Percentiles rank a stretch among this genome's conserved stretches.
Evolutionary conservation across 2,329 filamentous ascomycete genomes (phyloP).

Genomic region (Nectriaceae sp.): DNA sequence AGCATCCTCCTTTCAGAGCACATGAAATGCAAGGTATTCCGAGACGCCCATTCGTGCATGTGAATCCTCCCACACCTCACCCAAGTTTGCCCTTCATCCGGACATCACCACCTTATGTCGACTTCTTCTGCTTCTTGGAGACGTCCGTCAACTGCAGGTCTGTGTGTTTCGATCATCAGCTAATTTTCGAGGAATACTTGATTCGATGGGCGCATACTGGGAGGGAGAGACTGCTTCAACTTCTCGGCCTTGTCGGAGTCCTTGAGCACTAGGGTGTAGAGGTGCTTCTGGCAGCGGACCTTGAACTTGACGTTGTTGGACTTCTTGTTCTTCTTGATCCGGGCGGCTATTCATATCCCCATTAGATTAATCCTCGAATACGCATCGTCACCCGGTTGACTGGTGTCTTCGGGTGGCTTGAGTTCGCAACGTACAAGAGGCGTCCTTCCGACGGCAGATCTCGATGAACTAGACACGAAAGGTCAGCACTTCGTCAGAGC

Average conservation of each 20-base stretch:
- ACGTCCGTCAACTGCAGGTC: conserved; percentile 56
- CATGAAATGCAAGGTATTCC: conserved; percentile 56
- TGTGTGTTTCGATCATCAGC: conserved; percentile 28
- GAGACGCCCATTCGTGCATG: conserved; percentile 55
- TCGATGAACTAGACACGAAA: conserved; percentile 83
- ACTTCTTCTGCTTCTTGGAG: conserved; percentile 53
- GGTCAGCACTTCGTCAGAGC: conserved; percentile 31
- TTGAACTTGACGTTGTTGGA: conserved; percentile 99
- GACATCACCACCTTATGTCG: conserved; percentile 22
- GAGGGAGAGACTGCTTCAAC: conserved; percentile 98
- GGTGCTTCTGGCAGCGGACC: conserved; percentile 94
- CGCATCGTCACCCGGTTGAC: conserved; percentile 11
- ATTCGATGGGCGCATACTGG: conserved; percentile 66
- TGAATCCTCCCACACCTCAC: conserved; percentile 35
- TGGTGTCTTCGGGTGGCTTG: conserved; percentile 3
- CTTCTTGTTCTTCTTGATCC: conserved; percentile 95
- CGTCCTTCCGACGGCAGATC: conserved; percentile 99
- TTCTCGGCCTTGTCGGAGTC: conserved; percentile 99
- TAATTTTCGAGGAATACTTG: conserved; percentile 3
- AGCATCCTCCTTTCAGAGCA: conserved; percentile 41
- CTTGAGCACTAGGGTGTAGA: conserved; percentile 98
- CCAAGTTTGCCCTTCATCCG: conserved; percentile 25
- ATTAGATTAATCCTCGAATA: conserved; percentile 31
- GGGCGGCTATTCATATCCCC: conserved; percentile 66
- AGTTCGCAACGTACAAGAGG: conserved; percentile 78